Percentiles rank a stretch among this genome's conserved stretches.
Evolutionary conservation across 129 eudicot species (phyloP).

Genomic region (Ambrosia trifida): DNA sequence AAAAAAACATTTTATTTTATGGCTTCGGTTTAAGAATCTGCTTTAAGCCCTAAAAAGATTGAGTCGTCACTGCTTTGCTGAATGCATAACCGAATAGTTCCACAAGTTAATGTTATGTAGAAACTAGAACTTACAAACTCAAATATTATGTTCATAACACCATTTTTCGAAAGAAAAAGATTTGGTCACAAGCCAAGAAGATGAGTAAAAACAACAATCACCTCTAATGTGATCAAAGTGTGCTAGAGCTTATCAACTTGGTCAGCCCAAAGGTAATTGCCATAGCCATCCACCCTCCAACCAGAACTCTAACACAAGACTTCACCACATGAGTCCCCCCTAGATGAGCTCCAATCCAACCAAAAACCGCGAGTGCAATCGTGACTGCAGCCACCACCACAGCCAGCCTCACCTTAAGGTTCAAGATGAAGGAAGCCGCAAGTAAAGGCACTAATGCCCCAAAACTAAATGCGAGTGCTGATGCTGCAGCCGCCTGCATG

Average conservation of each 20-base stretch:
- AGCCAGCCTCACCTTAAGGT: constrained; percentile 42
- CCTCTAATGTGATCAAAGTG: constrained; percentile 3
- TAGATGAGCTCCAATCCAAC: constrained; percentile 59
- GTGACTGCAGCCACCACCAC: constrained; percentile 54
- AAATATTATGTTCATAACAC: too few relatives aligned
- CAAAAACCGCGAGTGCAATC: constrained; percentile 29
- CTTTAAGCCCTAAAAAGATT: too few relatives aligned
- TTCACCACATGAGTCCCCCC: constrained; percentile 46
- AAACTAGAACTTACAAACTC: too few relatives aligned
- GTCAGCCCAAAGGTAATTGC: constrained; percentile 56
- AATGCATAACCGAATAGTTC: too few relatives aligned
- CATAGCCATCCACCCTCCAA: constrained; percentile 73
- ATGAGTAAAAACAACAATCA: background rate
- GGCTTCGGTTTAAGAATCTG: too few relatives aligned
- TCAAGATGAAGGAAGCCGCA: constrained; percentile 51
- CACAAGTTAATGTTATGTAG: too few relatives aligned
- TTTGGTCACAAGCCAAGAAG: background rate
- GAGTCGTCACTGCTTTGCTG: too few relatives aligned
- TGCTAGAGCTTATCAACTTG: constrained; percentile 49
- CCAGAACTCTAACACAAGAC: constrained; percentile 47
- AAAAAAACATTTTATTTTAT: too few relatives aligned
- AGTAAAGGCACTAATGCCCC: constrained; percentile 66
- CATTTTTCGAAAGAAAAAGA: background rate
- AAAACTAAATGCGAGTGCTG: constrained; percentile 47
- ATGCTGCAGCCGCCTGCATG: constrained; percentile 56